phyloP scores from a whole-genome alignment of 805 yeast species.

The Ogataea wickerhamii region DNA sequence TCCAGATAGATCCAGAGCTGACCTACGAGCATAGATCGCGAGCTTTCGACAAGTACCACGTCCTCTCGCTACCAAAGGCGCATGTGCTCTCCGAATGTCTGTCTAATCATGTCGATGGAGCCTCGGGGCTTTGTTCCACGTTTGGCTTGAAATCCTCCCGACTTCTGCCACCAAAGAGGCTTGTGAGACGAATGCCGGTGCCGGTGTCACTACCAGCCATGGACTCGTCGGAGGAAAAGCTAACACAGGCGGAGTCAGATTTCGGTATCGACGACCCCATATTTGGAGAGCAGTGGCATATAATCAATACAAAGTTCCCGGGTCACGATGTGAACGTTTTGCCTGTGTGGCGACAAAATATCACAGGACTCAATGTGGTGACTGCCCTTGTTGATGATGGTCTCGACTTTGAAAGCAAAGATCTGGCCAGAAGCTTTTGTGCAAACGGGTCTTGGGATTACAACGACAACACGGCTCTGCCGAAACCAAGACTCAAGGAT shows the following conservation, averaged over 20 bases:
- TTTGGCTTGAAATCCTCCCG: slow-evolving; percentile 49
- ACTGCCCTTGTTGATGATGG: slow-evolving; percentile 96
- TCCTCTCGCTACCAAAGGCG: slow-evolving; percentile 53
- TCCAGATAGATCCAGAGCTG: slow-evolving; percentile 42
- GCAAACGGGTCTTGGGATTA: slow-evolving; percentile 90
- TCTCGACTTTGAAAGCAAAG: slow-evolving; percentile 74
- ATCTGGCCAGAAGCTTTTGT: slow-evolving; percentile 65
- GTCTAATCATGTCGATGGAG: slow-evolving; percentile 35
- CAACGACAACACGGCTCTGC: slow-evolving; percentile 69
- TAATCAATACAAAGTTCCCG: slow-evolving; percentile 66
- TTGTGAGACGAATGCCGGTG: slow-evolving; percentile 54
- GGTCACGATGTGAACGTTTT: slow-evolving; percentile 86
- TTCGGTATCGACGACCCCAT: slow-evolving; percentile 76
- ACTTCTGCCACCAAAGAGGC: slow-evolving; percentile 47
- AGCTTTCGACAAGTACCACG: slow-evolving; percentile 58
- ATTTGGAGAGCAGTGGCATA: slow-evolving; percentile 88
- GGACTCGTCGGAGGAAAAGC: slow-evolving; percentile 51
- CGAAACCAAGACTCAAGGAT: slow-evolving; percentile 74
- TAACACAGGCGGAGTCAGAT: slow-evolving; percentile 44
- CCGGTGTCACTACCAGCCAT: slow-evolving; percentile 37
- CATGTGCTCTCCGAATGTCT: slow-evolving; percentile 32
- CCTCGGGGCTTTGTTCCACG: slow-evolving; percentile 1
- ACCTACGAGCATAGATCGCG: slow-evolving; percentile 61
- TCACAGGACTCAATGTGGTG: slow-evolving; percentile 78
- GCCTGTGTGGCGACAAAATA: slow-evolving; percentile 77